phyloP scores from a whole-genome alignment of 2,329 filamentous ascomycete genomes.

The Cercospora nicotianae region DNA sequence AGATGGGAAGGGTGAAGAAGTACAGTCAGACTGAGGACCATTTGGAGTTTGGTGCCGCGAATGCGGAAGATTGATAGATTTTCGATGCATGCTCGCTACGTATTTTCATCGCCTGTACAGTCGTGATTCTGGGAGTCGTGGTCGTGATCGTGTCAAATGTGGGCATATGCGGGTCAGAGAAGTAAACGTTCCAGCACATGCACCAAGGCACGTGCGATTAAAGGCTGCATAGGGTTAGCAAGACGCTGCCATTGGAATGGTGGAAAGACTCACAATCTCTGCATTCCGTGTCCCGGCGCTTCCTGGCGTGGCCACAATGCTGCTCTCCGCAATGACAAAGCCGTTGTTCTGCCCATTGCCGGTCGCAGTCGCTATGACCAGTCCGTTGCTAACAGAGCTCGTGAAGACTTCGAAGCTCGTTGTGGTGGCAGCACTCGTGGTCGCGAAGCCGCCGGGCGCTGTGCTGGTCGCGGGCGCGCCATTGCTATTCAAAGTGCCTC shows the following conservation, averaged over 20 bases:
- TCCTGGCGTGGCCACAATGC: conserved; percentile 39
- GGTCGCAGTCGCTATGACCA: conserved; percentile 29
- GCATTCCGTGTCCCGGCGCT: conserved; percentile 28
- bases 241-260: background rate
- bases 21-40: background rate
- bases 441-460: conserved; percentile 21
- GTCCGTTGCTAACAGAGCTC: conserved; percentile 29
- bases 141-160: conserved; percentile 3
- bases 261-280: conserved; percentile 35
- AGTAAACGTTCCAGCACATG: conserved; percentile 31
- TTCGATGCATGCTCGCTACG: conserved; percentile 21
- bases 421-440: conserved; percentile 27
- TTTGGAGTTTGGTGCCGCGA: background rate
- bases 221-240: conserved; percentile 32
- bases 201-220: conserved; percentile 30
- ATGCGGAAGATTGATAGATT: conserved; percentile 11
- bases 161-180: conserved; percentile 17
- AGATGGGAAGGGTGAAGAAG: background rate
- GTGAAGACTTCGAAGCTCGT: conserved; percentile 27
- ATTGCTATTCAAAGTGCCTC: conserved; percentile 34
- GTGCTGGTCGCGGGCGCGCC: conserved; percentile 31
- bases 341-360: conserved; percentile 20
- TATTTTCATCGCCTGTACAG: conserved; percentile 20
- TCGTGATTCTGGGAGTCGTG: conserved; percentile 11
- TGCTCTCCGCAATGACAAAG: conserved; percentile 37